Base-by-base conservation (phyloP, 768 basidiomycete species). In the Sarcodon aspratus region DNA sequence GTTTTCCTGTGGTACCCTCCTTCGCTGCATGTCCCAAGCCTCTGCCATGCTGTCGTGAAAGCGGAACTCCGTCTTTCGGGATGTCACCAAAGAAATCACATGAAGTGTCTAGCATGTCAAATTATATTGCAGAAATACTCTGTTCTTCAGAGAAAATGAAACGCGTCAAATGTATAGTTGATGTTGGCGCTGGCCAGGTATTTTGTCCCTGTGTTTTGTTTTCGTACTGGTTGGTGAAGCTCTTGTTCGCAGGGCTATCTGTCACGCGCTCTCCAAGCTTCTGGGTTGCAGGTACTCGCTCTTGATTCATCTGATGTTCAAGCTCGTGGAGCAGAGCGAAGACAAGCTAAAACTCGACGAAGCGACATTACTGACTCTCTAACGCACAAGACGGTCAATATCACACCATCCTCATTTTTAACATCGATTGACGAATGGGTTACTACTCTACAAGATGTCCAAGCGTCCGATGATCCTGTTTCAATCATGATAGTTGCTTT, bases 31-130 rank as follows among this genome's bases (percentile, higher is more conserved):
- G 21, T 27, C 5, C 21, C 5, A 2, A 27, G 5, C 21, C 21
- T 27, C 21, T 2, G 2, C 21, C 21, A 27, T 45, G 43, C 45
- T 32, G 45, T 32, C 36, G 45, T 18, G 15, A 43, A 9, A 42
- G 13, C 40, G 15, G 13, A 9, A 42, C 40, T 33, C 36, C 33
- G 44, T 31, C 13, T 13, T 42, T 27, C 27, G 40, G 84, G 12
- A 80, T 85, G 75, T 84, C 82, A 4, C 83, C 83, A 6, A 88
- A 88, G 61, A 88, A 88, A 59, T 65, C 67, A 2, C 85, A 88
- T 53, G 85, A 88, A 59, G 82, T 88, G 43, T 54, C 64, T 1
- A 73, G 75, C 44, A 86, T 86, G 82, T 65, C 70, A 13, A 61
- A 69, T 7, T 82, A 76, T 62, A 66, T 82, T 27, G 57, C 61